phyloP scores from a whole-genome alignment of 352 stramenopile genomes.

The Phytophthora sp. region DNA sequence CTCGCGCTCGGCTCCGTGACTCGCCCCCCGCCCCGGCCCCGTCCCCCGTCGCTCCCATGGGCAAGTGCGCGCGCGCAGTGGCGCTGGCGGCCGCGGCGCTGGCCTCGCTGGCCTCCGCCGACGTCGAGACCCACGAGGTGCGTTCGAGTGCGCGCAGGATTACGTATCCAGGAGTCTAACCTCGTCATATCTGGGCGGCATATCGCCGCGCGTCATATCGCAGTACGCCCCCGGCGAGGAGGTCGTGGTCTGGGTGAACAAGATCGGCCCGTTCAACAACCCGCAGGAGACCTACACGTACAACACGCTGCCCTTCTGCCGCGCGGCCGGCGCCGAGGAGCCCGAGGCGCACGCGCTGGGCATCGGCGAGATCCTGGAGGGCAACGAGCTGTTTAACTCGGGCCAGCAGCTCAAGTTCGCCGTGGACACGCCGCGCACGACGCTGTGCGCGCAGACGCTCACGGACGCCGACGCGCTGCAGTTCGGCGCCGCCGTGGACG shows the following conservation, averaged over 20 bases:
- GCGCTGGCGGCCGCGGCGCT: conserved; percentile 27
- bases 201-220: neutral
- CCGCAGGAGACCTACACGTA: conserved; percentile 99
- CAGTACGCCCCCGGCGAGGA: conserved; percentile 78
- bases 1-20: neutral
- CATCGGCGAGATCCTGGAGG: conserved; percentile 96
- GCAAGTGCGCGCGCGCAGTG: conserved; percentile 26
- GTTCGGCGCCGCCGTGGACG: conserved; percentile 87
- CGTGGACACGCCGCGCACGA: conserved; percentile 67
- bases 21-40: neutral
- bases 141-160: neutral
- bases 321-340: conserved; percentile 83
- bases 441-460: conserved; percentile 77
- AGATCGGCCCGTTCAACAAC: conserved; percentile 97
- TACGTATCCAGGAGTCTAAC: neutral
- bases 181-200: neutral
- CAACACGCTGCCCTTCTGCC: conserved; percentile 98
- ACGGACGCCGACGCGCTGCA: conserved; percentile 75
- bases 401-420: conserved; percentile 87
- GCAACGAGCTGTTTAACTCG: conserved; percentile 95
- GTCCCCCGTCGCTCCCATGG: conserved; percentile 16
- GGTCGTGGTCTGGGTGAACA: conserved; percentile 97
- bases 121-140: conserved; percentile 73
- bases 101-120: conserved; percentile 20
- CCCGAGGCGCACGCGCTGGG: conserved; percentile 86